Conservation (phyloP, 108 stramenopile species). For the Craspedostauros australis region DNA sequence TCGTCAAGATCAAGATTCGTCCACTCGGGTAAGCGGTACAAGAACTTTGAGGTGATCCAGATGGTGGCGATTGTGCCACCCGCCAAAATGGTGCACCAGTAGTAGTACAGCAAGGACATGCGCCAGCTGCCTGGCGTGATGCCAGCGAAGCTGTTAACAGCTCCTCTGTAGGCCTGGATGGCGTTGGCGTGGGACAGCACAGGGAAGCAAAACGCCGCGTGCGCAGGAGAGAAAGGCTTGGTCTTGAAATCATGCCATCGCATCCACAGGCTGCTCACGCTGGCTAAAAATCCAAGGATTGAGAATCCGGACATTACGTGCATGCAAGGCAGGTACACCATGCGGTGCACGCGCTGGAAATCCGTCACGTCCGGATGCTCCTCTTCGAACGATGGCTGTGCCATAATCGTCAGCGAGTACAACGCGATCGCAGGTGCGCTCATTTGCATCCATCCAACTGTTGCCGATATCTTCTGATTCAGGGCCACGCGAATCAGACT, state of each 20-base stretch:
- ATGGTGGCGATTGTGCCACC: conserved; percentile 51
- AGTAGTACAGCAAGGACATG: conserved; percentile 37
- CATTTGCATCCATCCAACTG: conserved; percentile 79
- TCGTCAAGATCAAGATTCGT: conserved; percentile 41
- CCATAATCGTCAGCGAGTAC: conserved; percentile 68
- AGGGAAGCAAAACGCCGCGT: conserved; percentile 75
- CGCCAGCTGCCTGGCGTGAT: conserved; percentile 32
- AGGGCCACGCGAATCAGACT: conserved; percentile 70
- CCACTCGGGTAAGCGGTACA: conserved; percentile 65
- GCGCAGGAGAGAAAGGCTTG: conserved; percentile 70
- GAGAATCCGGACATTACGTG: conserved; percentile 53
- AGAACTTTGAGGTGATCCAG: conserved; percentile 48
- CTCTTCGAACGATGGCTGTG: conserved; percentile 69
- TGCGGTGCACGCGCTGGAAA: conserved; percentile 63
- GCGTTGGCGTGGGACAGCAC: conserved; percentile 66
- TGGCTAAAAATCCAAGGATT: conserved; percentile 58
- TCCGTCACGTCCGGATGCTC: conserved; percentile 67
- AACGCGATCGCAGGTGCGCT: conserved; percentile 58
- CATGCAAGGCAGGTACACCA: conserved; percentile 69
- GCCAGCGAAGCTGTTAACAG: conserved; percentile 52
- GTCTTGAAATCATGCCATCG: conserved; percentile 50
- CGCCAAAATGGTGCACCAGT: conserved; percentile 52
- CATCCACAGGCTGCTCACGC: conserved; percentile 45
- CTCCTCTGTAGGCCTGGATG: conserved; percentile 72
- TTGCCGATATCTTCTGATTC: conserved; percentile 67